Evolutionary conservation across 257 asterid genomes (phyloP), one percentile per base, ranked within the genome.

Genomic region (Lavandula angustifolia): DNA sequence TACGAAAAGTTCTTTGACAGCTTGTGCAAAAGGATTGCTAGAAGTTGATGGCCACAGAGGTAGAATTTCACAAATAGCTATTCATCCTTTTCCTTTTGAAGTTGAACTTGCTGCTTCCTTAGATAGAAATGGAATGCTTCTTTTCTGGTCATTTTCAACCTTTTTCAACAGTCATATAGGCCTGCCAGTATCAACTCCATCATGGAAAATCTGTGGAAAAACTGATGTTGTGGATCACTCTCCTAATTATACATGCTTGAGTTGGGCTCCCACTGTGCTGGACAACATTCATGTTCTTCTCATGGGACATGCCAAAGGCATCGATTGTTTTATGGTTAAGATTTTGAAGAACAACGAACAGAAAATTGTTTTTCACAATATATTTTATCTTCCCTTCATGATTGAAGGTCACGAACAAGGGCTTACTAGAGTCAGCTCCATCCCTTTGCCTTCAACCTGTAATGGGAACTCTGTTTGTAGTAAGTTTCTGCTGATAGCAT

Each of bases 41-140:
- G 75, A 80, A 71, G 80, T 77, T 66, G 87, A 83, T 54, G 89
- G 94, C 69, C 92, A 89, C 75, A 58, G 79, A 27, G 91, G 87
- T 59, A 84, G 80, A 64, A 79, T 85, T 63, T 74, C 84, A 73
- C 92, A 85, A 79, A 82, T 92, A 60, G 87, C 94, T 55, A 72
- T 87, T 69, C 96, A 87, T 79, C 97, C 97, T 18, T 85, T 73
- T 73, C 54, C 84, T 57, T 69, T 74, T 54, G 90, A 83, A 61
- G 73, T 80, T 72, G 84, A 78, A 75, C 73, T 84, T 63, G 97
- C 94, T 74, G 97, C 95, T 71, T 89, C 99, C 66, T 79, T 92
- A 74, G 95, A 89, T 80, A 69, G 70, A 34, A 78, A 81, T 47
- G 97, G 97, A 42, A 71, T 70, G 69, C 84, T 92, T 70, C 61